Evolutionary conservation across 148 eudicot species (phyloP), one percentile per base, ranked within the genome.

Genomic region (Camellia japonica): DNA sequence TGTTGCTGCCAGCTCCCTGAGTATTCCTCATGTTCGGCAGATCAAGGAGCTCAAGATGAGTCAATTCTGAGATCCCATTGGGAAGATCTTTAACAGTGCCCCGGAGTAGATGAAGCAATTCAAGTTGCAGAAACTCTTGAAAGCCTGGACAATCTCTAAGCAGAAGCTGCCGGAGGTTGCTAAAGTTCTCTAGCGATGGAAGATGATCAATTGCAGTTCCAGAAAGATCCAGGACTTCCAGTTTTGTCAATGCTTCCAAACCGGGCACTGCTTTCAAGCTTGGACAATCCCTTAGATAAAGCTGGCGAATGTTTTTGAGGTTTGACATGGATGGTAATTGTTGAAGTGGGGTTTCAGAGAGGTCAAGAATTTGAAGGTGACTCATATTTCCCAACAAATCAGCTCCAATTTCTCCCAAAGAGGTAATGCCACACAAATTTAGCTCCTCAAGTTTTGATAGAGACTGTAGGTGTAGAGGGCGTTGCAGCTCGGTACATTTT

Each of bases 211-310:
- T 78, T 19, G 75, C 79, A 4, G 87, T 76, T 79, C 68, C 62
- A 6, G 89, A 87, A 49, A 84, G 79, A 82, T 87, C 87, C 46
- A 87, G 72, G 47, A 78, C 75, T 73, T 84, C 85, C n/a, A 84
- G 74, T 51, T 59, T 84, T 0, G 64, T 77, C 64, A 82, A 78
- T n/a, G 66, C 43, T 43, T 56, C 73, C 74, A 86, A 72, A 69
- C 49, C 66, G 4, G 75, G 82, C 47, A 84, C 77, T 0, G 0
- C 44, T 56, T 77, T 15, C 19, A 81, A 75, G 51, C 23, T 1
- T 49, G 13, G 15, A 67, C 89, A 84, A 68, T 65, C 80, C 49
- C 73, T 64, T 14, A 86, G 78, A 46, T 10, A 16, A 66, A 84
- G 83, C 64, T 68, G 13, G 6, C 2, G 15, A 43, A 87, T 83